Percentiles rank a stretch among this genome's conserved stretches.
Conservation (phyloP, 2,329 filamentous ascomycete genomes). For the Podosphaera xanthii region DNA sequence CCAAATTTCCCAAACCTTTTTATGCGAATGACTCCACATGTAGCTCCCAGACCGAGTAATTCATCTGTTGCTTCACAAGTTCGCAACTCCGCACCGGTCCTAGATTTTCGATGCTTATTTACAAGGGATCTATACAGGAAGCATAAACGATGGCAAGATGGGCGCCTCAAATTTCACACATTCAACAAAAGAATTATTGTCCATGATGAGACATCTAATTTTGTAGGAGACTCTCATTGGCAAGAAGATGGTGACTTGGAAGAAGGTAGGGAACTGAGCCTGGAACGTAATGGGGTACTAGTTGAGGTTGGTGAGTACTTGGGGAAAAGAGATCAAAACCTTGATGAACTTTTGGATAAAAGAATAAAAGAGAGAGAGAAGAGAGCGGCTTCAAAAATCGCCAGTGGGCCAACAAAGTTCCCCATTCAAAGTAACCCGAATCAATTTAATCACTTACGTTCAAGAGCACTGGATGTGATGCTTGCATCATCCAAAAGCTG, state of each 20-base stretch:
- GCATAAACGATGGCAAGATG: slow-evolving; percentile 87
- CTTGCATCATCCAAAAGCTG: slow-evolving; percentile 40
- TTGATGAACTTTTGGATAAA: slow-evolving; percentile 54
- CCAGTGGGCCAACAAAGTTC: slow-evolving; percentile 14
- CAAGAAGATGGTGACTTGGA: slow-evolving; percentile 41
- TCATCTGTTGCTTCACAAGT: slow-evolving; percentile 1
- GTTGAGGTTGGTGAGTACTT: slow-evolving; percentile 61
- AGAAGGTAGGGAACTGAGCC: slow-evolving; percentile 60
- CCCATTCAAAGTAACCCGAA: slow-evolving; percentile 12
- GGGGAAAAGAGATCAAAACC: slow-evolving; percentile 53
- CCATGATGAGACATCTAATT: slow-evolving; percentile 60
- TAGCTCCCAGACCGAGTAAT: neutral
- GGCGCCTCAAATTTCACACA: slow-evolving; percentile 62
- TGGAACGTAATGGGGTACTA: slow-evolving; percentile 53
- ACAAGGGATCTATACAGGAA: slow-evolving; percentile 70
- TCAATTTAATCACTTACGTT: slow-evolving; percentile 24
- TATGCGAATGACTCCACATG: neutral
- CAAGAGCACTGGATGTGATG: slow-evolving; percentile 37
- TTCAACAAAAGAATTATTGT: slow-evolving; percentile 88
- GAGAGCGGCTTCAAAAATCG: slow-evolving; percentile 18
- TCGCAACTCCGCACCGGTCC: slow-evolving; percentile 44
- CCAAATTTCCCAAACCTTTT: neutral
- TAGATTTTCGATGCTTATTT: slow-evolving; percentile 70
- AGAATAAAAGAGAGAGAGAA: slow-evolving; percentile 32
- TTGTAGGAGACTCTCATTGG: slow-evolving; percentile 71